Evolutionary conservation across 2,329 filamentous ascomycete species (phyloP), one percentile per base, ranked within the genome.

Genomic region (Fusarium sp.): DNA sequence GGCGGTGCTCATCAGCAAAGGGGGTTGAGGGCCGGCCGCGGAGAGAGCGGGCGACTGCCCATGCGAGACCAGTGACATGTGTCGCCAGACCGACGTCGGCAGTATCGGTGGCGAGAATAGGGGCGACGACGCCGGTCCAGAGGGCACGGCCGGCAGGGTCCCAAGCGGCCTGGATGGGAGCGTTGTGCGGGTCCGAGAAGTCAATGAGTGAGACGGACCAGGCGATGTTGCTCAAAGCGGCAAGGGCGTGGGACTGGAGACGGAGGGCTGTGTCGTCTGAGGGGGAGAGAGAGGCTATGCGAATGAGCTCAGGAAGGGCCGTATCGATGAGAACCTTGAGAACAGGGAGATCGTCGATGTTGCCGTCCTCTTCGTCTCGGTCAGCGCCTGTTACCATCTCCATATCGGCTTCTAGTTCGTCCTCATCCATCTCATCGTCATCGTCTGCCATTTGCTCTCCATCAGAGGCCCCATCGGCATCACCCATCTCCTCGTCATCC

Each of bases 131-230:
- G 22, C 86, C 84, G 30, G 84, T 80, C 91, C 91, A 93, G 72
- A 93, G 88, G 64, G 84, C 81, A 71, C 86, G 86, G 32, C 87
- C 88, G 7, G 85, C 80, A 1, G 88, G 87, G 2, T 81, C 79
- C 91, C 91, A 93, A 6, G 85, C 85, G 57, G 81, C 82, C 62
- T 85, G 85, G 65, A 93, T 85, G 65, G 84, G 82, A 5, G 85
- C 81, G 78, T 90, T 90, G 61, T 86, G 84, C n/a, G 83, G 82
- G 35, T 88, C 86, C 27, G 86, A 84, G 76, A 91, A 90, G 80
- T 91, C 90, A 74, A 91, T 83, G 75, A 88, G 87, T 10, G 89
- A 90, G 45, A 92, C 84, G 12, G 90, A 91, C 90, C 91, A 93
- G 63, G 91, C 86, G 63, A 93, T 88, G 81, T 93, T 93, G 84